A percentile compares a stretch with the other conserved stretches of the same genome.
These are phyloP conservation scores for Sporothrix sp. DNA, from an alignment of 2,329 filamentous ascomycete genomes.

Conservation along the genomic window DNA sequence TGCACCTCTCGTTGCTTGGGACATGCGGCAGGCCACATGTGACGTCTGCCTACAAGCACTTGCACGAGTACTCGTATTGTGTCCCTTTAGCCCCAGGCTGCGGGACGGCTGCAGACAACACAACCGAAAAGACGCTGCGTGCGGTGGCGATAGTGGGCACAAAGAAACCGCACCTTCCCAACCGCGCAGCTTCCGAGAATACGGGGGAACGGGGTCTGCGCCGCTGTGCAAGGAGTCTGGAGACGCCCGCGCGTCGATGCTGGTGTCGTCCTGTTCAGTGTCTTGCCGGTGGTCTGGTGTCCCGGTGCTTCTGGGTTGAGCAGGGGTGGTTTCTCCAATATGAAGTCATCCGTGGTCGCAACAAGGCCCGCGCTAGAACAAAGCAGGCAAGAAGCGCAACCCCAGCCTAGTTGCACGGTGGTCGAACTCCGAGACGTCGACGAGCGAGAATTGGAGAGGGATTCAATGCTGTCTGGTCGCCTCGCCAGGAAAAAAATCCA, in stretches of 20 bases:
- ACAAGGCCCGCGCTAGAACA: not conserved
- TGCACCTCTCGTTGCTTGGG: not conserved
- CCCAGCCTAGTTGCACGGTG: not conserved
- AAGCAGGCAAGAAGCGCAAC: not conserved
- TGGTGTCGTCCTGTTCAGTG: not conserved
- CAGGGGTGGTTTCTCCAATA: not conserved
- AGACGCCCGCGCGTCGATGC: not conserved
- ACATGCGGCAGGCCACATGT: not conserved
- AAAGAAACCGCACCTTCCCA: slow-evolving; percentile 7
- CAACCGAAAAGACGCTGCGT: too few relatives aligned
- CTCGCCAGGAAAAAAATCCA: not conserved
- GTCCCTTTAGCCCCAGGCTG: not conserved
- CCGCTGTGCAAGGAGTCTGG: too few relatives aligned
- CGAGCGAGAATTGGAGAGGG: too few relatives aligned
- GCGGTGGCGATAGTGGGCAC: slow-evolving; percentile 3
- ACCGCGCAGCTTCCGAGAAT: slow-evolving; percentile 12
- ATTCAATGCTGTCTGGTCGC: not conserved
- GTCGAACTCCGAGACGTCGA: slow-evolving; percentile 5
- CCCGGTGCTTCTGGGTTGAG: too few relatives aligned
- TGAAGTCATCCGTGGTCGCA: not conserved
- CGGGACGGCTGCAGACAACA: too few relatives aligned
- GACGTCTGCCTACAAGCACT: too few relatives aligned
- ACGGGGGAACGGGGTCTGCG: slow-evolving; percentile 13
- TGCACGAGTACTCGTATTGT: too few relatives aligned
- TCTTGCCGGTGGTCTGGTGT: not conserved